Base-by-base conservation (phyloP, 805 yeast genomes). In the Metschnikowia hibisci region DNA sequence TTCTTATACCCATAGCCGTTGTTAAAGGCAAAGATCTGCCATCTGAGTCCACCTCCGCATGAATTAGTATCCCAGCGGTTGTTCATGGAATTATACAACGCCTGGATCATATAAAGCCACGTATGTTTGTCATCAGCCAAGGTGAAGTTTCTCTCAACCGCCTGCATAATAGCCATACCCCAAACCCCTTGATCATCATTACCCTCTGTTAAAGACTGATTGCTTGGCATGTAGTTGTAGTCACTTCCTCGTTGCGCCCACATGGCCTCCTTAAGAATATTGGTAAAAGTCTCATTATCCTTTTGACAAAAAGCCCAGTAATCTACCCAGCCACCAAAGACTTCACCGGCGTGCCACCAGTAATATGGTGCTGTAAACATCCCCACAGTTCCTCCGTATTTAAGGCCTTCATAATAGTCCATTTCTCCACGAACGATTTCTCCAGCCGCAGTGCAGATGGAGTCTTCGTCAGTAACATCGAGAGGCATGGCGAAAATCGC, bases 271-370 rank as follows among this genome's bases (percentile, higher is more conserved):
- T 45, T 58, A 23, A 74, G 58, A 35, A 54, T 45, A 1, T 37
- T 15, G 41, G 63, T 43, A 47, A 68, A 62, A 2, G 65, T 63
- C 7, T 41, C 47, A 46, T 73, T 70, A 26, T 55, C 55, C 12
- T 52, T 43, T 14, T 64, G 66, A 53, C 78, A 73, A 44, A 59
- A 63, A 6, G 63, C 57, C 48, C 57, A 64, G 55, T 68, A 70
- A 46, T 68, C 69, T 16, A 73, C 51, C 52, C 73, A 54, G 2
- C 75, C 73, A 15, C 77, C 78, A 63, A 73, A 74, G 4, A 74
- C 76, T 54, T 71, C 76, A 18, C 77, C 77, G 20, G 77, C 76
- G 47, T 73, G 64, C 78, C 78, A 74, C 78, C 78, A 74, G 58
- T 73, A 74, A 62, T 74, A 68, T 2, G 76, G 77, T 11, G 62